A percentile compares a stretch with the other conserved stretches of the same genome.
phyloP scores from a whole-genome alignment of 2,329 filamentous ascomycete species.

The Phialemoniopsis sp. region DNA sequence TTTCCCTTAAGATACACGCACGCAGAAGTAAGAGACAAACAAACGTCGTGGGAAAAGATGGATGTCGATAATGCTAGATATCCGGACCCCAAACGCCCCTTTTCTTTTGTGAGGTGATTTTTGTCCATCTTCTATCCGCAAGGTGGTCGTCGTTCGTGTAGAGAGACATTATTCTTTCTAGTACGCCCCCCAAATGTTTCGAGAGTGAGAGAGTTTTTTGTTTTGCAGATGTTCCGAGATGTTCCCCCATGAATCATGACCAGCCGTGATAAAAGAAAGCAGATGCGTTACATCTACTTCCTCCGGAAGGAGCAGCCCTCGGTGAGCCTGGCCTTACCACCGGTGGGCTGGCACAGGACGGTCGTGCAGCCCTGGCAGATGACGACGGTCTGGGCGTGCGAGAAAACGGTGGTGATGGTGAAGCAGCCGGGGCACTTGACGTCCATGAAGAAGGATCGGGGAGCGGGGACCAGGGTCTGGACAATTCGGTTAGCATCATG shows the following conservation, averaged over 20 bases:
- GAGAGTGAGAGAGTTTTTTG: slow-evolving; percentile 29
- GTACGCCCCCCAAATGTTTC: slow-evolving; percentile 29
- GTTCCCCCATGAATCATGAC: slow-evolving; percentile 49
- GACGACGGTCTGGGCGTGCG: slow-evolving; percentile 99
- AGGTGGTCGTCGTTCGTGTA: slow-evolving; percentile 31
- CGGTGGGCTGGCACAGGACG: slow-evolving; percentile 98
- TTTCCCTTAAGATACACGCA: slow-evolving; percentile 39
- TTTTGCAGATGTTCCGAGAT: slow-evolving; percentile 58
- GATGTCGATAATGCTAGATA: slow-evolving; percentile 67
- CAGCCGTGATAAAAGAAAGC: slow-evolving; percentile 38
- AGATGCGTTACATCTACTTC: slow-evolving; percentile 73
- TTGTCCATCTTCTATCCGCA: slow-evolving; percentile 72
- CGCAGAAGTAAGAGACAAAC: slow-evolving; percentile 36
- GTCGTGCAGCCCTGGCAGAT: slow-evolving; percentile 99
- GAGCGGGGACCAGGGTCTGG: slow-evolving; percentile 88
- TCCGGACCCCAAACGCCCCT: slow-evolving; percentile 75
- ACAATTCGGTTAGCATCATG: slow-evolving; percentile 1
- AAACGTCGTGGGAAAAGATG: slow-evolving; percentile 31
- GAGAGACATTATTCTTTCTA: slow-evolving; percentile 27
- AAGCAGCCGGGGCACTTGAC: slow-evolving; percentile 99
- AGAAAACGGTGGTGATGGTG: slow-evolving; percentile 99
- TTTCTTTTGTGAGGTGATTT: slow-evolving; percentile 47
- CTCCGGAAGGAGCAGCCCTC: slow-evolving; percentile 99
- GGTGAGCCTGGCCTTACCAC: slow-evolving; percentile 97
- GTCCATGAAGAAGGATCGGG: slow-evolving; percentile 99